Base-by-base conservation (phyloP, 768 basidiomycete genomes). In the Ramaria sp. region DNA sequence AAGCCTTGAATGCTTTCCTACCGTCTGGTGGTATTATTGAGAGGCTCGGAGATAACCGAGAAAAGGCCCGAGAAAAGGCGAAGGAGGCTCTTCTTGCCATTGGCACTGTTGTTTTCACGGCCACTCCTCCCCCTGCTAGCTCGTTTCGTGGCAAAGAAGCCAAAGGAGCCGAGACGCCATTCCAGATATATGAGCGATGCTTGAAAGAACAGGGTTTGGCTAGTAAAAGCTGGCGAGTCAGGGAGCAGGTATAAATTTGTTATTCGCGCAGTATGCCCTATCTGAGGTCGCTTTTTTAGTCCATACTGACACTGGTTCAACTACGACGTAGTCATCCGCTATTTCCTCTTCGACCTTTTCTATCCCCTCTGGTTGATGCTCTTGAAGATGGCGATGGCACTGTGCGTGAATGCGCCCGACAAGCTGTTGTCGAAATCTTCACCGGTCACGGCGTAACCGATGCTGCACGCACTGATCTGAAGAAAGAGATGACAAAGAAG, bases 321-420 rank as follows among this genome's bases (percentile, higher is more conserved):
- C 78, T 91, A 62, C 84, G 89, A 52, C 82, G 85, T 38, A 67
- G 72, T 45, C 80, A 88, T 67, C 79, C 80, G 63, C 73, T 80
- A 45, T 90, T 91, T 59, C 90, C 91, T 37, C 81, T 96, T 43
- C 79, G 87, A 46, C 80, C 88, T 5, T 97, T 86, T 70, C 78
- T 95, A 33, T 69, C 86, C 1, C 71, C 77, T 12, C 80, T 99
- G 51, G 90, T 97, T 34, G 88, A 85, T 55, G 76, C 84, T 39
- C 76, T 99, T 31, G 90, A 97, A 72, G 95, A 98, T 69, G 81
- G 83, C 1, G 96, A 99, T 65, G 80, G 86, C 19, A 81, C 83
- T 62, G 96, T 98, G 53, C 86, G 96, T 45, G 87, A 92, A 55
- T 85, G 84, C 66, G 86, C 94, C 7, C 81, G 85, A 50, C 78